A percentile compares a stretch with the other conserved stretches of the same genome.
phyloP scores from a whole-genome alignment of 371 early-diverging fungal genomes.

The Mycotypha africana region DNA sequence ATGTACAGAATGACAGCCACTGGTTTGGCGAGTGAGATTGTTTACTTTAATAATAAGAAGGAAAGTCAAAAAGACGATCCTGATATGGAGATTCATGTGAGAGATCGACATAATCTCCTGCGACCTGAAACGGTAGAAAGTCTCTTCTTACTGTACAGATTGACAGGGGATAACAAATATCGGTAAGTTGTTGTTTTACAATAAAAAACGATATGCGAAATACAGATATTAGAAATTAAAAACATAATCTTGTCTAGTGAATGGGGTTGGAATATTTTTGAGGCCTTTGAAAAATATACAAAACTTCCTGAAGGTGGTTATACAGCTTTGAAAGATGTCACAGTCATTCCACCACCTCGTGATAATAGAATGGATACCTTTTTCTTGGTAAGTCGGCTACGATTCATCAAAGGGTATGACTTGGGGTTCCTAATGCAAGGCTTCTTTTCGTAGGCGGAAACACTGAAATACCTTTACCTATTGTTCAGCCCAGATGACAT shows the following conservation, averaged over 20 bases:
- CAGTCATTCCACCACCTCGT: slow-evolving; percentile 39
- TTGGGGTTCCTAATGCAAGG: too few relatives aligned
- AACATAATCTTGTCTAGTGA: slow-evolving; percentile 55
- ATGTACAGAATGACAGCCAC: slow-evolving; percentile 78
- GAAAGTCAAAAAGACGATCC: slow-evolving; percentile 22
- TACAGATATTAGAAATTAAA: neutral
- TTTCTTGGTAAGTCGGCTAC: slow-evolving; percentile 51
- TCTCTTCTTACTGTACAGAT: slow-evolving; percentile 76
- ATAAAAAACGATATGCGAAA: neutral
- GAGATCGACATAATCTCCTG: slow-evolving; percentile 65
- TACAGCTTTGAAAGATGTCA: slow-evolving; percentile 72
- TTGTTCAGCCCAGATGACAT: slow-evolving; percentile 68
- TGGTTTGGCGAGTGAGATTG: slow-evolving; percentile 83
- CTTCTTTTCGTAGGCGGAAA: slow-evolving; percentile 73
- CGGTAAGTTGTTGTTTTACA: slow-evolving; percentile 43
- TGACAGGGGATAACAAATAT: slow-evolving; percentile 78
- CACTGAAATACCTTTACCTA: slow-evolving; percentile 92
- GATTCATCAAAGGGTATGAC: too few relatives aligned
- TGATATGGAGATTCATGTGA: slow-evolving; percentile 61
- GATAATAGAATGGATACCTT: slow-evolving; percentile 80
- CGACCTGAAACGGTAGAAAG: slow-evolving; percentile 92
- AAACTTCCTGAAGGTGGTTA: slow-evolving; percentile 71
- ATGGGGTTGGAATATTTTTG: slow-evolving; percentile 89
- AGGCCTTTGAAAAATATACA: slow-evolving; percentile 75
- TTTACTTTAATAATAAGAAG: slow-evolving; percentile 42